These are phyloP conservation scores for Neofusicoccum ribis DNA, from an alignment of 2,329 filamentous ascomycete genomes.

Conservation along the genomic window DNA sequence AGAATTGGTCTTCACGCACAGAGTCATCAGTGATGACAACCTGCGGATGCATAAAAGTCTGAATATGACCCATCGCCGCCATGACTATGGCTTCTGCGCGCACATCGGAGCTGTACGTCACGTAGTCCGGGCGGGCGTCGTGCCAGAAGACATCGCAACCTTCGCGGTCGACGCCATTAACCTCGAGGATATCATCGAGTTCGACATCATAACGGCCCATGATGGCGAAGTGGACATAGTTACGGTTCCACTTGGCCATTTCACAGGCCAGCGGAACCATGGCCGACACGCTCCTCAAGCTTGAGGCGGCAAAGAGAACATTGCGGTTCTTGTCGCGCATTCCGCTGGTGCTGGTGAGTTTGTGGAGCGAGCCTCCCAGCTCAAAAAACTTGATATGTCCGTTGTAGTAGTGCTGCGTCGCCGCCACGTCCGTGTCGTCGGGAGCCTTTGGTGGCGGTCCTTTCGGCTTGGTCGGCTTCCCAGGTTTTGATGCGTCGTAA, in stretches of 20 bases:
- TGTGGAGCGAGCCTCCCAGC: slow-evolving; percentile 64
- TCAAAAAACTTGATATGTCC: slow-evolving; percentile 69
- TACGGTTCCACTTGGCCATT: slow-evolving; percentile 71
- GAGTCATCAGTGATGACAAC: slow-evolving; percentile 72
- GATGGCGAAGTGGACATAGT: slow-evolving; percentile 78
- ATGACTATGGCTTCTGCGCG: slow-evolving; percentile 67
- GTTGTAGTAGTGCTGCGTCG: slow-evolving; percentile 57
- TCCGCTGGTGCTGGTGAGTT: slow-evolving; percentile 57
- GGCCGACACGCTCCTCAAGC: slow-evolving; percentile 68
- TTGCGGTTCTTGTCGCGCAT: slow-evolving; percentile 61
- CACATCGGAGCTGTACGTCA: slow-evolving; percentile 66
- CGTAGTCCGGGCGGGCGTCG: slow-evolving; percentile 75
- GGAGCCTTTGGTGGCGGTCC: slow-evolving; percentile 26
- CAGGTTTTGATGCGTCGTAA: neutral
- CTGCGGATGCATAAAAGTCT: slow-evolving; percentile 74
- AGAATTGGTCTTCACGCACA: slow-evolving; percentile 65
- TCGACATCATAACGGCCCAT: slow-evolving; percentile 72
- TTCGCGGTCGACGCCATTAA: slow-evolving; percentile 74
- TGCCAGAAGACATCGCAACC: slow-evolving; percentile 66
- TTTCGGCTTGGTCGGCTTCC: slow-evolving; percentile 22
- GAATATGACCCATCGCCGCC: slow-evolving; percentile 70
- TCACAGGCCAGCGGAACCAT: slow-evolving; percentile 82
- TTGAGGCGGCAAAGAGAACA: slow-evolving; percentile 77
- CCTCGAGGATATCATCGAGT: slow-evolving; percentile 66
- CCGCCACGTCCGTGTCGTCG: slow-evolving; percentile 25